Evolutionary conservation across 176 grass and related monocot species (phyloP), one percentile per base, ranked within the genome.

Genomic region (Bonia amplexicaulis): DNA sequence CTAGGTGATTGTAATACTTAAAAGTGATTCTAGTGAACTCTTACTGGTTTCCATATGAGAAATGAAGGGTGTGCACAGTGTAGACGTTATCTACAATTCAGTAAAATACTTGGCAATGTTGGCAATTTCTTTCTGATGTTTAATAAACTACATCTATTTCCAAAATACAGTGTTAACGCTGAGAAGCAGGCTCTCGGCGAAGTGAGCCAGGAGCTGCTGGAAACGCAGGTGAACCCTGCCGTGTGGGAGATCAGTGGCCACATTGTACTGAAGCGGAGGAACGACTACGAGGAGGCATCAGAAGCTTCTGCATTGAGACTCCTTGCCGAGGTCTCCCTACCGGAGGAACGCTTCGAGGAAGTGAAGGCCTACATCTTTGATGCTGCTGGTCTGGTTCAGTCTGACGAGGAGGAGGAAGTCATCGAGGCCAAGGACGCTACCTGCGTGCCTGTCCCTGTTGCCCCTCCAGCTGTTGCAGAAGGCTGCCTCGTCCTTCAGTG

Each of bases 191-290:
- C 97, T 62, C 80, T 96, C 13, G 90, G 97, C 1, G 93, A 96
- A 80, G 97, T 96, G 80, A 91, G 88, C 78, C 91, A 92, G 85
- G 97, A 99, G 66, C 71, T 99, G 40, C 88, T 99, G 47, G 97
- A 99, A 76, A 96, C 96, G 6, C 97, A 99, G 81, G 93, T 99
- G 83, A 99, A 99, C 52, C 97, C 97, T 60, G 97, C 97, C 0
- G 93, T 88, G 22, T 99, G 97, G 97, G 97, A 99, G 89, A 99
- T 99, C 45, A 99, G 97, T 77, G 97, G 97, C 25, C 97, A 99
- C 66, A 99, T 99, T 27, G 97, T 99, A 53, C 79, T 99, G 40
- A 99, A 99, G 84, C 88, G 84, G 12, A 96, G 90, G 87, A 86
- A 66, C 1, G 93, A 99, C 75, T 99, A 92, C 10, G 93, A 91